Evolutionary conservation across 2,329 filamentous ascomycete species (phyloP), one percentile per base, ranked within the genome.

Genomic region (Albophoma yamanashiensis): DNA sequence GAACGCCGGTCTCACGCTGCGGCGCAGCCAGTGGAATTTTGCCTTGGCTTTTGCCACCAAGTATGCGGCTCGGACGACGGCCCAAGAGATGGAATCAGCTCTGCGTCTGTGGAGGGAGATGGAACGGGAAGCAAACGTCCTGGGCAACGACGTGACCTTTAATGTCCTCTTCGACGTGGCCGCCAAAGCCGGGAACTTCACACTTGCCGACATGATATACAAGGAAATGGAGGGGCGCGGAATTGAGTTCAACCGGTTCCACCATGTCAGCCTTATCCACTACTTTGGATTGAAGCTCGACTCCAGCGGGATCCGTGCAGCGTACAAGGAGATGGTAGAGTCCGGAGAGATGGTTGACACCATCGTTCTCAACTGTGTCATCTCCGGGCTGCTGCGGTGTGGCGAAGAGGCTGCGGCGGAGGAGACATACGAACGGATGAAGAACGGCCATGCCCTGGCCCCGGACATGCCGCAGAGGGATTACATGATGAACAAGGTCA

Each of bases 81-180:
- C 70, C 73, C 90, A 52, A 78, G 89, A 71, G 55, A 66, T 75
- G 62, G 73, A 75, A 36, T 81, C 84, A 6, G 87, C 90, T 0
- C 78, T 99, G 55, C 82, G 85, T 56, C 74, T 95, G 31, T 99
- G 93, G 92, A 86, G 84, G 64, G 86, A 94, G 67, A 97, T 97
- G 92, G 94, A 99, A 73, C 80, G 83, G 55, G 76, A 84, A 5
- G 86, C 86, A 2, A 81, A 83, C 1, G 72, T 91, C 17, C 75
- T 76, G 65, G 87, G 83, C 42, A 89, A 89, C 66, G 80, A 85
- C 56, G 87, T 92, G n/a, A 96, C 93, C 0, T 95, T 99, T 74
- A 96, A 94, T 69, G 89, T 97, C 55, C 81, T 99, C 15, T 97
- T 96, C 67, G 89, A 97, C 69, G 83, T 91, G 14, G 91, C 94